A percentile compares a stretch with the other conserved stretches of the same genome.
These are phyloP conservation scores for Aureobasidium sp. DNA, from an alignment of 2,329 filamentous ascomycete genomes.

Conservation along the genomic window DNA sequence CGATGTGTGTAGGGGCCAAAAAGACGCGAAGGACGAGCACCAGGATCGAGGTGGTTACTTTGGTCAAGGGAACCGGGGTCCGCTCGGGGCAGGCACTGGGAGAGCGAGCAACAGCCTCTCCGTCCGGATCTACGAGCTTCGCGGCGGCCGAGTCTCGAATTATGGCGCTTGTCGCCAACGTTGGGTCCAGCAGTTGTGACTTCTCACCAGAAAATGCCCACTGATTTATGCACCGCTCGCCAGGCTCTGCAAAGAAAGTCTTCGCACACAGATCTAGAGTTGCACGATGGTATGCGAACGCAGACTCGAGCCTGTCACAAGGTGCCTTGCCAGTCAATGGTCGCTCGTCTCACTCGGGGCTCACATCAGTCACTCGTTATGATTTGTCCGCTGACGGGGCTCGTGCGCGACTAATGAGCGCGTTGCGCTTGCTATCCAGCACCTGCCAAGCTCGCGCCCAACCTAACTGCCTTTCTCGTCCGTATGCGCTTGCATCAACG, in stretches of 20 bases:
- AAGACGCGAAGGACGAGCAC: slow-evolving; percentile 1
- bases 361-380: not conserved
- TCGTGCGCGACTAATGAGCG: slow-evolving; percentile 5
- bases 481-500: not conserved
- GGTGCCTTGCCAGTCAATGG: not conserved
- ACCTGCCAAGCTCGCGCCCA: not conserved
- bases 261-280: not conserved
- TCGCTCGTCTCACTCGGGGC: not conserved
- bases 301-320: slow-evolving; percentile 2
- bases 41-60: not conserved
- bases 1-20: not conserved
- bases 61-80: slow-evolving; percentile 7
- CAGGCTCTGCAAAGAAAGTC: not conserved
- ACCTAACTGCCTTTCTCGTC: not conserved
- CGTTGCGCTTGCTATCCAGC: not conserved
- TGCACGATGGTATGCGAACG: not conserved
- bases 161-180: not conserved
- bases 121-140: not conserved
- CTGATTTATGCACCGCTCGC: not conserved
- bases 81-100: not conserved
- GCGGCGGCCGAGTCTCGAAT: not conserved
- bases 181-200: not conserved
- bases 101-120: slow-evolving; percentile 9
- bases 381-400: slow-evolving; percentile 11
- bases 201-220: not conserved